These are phyloP conservation scores for Acacia pycnantha DNA, from an alignment of 331 rosid species.

Conservation along the genomic window DNA sequence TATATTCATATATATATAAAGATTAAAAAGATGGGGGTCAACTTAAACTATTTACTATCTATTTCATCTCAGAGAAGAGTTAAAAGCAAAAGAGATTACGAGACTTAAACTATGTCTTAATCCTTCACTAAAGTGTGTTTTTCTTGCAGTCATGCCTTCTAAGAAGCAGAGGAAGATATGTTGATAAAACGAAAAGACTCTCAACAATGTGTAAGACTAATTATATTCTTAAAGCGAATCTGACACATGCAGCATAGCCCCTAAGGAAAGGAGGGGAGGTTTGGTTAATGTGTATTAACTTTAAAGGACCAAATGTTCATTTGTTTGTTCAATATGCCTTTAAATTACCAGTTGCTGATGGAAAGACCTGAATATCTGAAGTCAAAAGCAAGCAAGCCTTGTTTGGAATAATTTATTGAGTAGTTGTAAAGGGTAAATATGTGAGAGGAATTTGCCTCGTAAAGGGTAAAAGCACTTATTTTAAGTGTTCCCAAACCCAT, in stretches of 20 bases:
- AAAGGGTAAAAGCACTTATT: not conserved
- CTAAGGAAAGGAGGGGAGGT: not conserved
- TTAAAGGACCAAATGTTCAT: slow-evolving; percentile 3
- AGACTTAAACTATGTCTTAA: not conserved
- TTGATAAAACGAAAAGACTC: not conserved
- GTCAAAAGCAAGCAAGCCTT: not conserved
- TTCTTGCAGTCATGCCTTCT: slow-evolving; percentile 15
- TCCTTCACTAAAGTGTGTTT: not conserved
- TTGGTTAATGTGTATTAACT: not conserved
- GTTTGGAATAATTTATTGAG: not conserved
- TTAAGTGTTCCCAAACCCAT: not conserved
- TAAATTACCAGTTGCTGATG: slow-evolving; percentile 13
- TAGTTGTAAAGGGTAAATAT: not conserved
- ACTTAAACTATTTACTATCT: not conserved
- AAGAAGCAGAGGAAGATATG: not conserved
- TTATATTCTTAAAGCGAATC: not conserved
- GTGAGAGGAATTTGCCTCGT: not conserved
- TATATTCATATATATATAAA: not conserved
- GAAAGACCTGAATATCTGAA: not conserved
- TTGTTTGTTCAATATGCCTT: not conserved
- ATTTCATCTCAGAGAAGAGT: not conserved
- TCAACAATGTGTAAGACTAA: not conserved
- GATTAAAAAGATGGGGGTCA: not conserved
- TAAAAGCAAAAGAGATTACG: not conserved
- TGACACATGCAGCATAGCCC: not conserved